Evolutionary conservation across 345 rosid genomes (phyloP), one percentile per base, ranked within the genome.

Genomic region (Gossypium thurberi): DNA sequence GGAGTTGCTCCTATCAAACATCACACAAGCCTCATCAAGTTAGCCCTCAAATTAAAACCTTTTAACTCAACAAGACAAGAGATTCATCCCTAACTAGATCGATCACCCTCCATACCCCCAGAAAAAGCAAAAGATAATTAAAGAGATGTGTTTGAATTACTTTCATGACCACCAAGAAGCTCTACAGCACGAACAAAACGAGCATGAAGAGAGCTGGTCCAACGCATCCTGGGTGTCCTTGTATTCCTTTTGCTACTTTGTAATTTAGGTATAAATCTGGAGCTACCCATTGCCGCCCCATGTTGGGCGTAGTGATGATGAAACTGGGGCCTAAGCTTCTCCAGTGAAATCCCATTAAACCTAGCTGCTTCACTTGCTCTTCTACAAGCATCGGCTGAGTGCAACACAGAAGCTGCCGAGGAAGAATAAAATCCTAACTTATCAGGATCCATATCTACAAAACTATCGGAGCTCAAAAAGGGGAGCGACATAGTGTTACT

Each of bases 121-220:
- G 21, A 42, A 63, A 25, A 72, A 69, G 50, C 12, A 14, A 15
- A 17, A 51, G 17, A 28, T 48, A 11, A 4, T 50, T 0, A 50
- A 37, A 12, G 42, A 26, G n/a, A 53, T 17, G 17, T 5, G 6
- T 4, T 25, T 25, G 8, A 40, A 58, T 81, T 86, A 92, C 98
- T 90, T 87, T 92, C 96, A 82, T 90, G 98, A 78, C 98, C 98
- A 47, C 98, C 96, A 40, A 92, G 91, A 67, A 89, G 94, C 84
- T 92, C 96, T 23, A 92, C 98, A 6, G 94, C 92, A 75, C 87
- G 98, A 72, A 92, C 91, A 75, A 92, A 92, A 55, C 92, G 85
- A 56, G 92, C 86, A 53, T 92, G 98, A 68, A 92, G 98, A 57
- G 88, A 86, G 82, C 92, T 92, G 0, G 96, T 92, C 98, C 98